Base-by-base conservation (phyloP, 768 basidiomycete genomes). In the Xerocomellus intermedius region DNA sequence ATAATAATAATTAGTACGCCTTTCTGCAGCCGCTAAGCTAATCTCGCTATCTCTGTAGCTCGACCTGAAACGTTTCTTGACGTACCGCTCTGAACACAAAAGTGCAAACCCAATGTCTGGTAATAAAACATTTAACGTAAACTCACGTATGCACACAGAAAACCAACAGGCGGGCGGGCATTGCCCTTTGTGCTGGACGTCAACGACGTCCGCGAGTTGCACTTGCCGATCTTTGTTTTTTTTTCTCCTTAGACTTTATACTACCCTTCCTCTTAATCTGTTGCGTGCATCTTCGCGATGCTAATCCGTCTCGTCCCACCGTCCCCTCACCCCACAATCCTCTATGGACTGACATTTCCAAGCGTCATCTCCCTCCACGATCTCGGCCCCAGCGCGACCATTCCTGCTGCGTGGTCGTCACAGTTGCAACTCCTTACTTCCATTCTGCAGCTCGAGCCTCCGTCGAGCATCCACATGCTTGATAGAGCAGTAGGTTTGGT, bases 401-500 rank as follows among this genome's bases (percentile, higher is more conserved):
- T 78, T 4, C 84, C 86, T 24, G 63, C 68, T 22, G 70, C 79
- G 36, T 89, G 86, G 85, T 73, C 74, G 5, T 68, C 74, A 26
- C 81, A 84, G 56, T 70, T 85, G n/a, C 74, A 77, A 21, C 68
- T 79, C 39, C 69, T 86, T 21, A 74, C 69, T 3, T 71, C 76
- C 39, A 59, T 76, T 17, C 79, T 82, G 35, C 79, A 80, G 26
- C 77, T 87, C 38, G 79, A 83, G 22, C 63, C 77, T 26, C 86
- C 83, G 3, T 66, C 69, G 0, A 73, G 72, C 17, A 68, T 85
- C 9, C 84, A 86, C 65, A 77, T 80, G 32, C 73, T 87, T 42
- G 87, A 88, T 73, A 78, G 78, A 59, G 76, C 83, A 21, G 81
- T 79, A 6, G 83, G 82, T 42, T 69, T 87, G 26, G 75, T 81